A percentile compares a stretch with the other conserved stretches of the same genome.
Conservation (phyloP, 1,139 yeast species). For the Casaregolazyma lundiana region DNA sequence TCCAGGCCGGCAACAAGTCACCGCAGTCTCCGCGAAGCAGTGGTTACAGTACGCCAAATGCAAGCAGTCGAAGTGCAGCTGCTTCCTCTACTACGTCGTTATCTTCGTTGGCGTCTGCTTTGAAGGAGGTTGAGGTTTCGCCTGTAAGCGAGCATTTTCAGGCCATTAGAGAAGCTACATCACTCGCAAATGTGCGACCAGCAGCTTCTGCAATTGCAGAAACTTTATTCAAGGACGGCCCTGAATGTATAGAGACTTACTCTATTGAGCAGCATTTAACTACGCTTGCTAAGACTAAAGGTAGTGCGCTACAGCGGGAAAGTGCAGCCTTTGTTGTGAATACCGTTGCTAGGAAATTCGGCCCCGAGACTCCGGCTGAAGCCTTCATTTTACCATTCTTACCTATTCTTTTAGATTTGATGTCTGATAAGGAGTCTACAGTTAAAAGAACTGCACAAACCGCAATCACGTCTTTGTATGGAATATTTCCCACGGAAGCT, state of each 20-base stretch:
- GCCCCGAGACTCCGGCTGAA: constrained; percentile 60
- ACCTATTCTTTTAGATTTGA: constrained; percentile 55
- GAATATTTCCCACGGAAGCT: constrained; percentile 74
- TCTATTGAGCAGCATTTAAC: constrained; percentile 56
- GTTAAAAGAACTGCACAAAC: constrained; percentile 71
- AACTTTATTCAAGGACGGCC: constrained; percentile 44
- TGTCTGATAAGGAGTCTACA: constrained; percentile 81
- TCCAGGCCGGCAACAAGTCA: constrained; percentile 5
- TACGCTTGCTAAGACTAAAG: constrained; percentile 68
- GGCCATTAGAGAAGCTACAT: constrained; percentile 52
- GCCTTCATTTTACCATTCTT: constrained; percentile 59
- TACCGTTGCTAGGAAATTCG: constrained; percentile 60
- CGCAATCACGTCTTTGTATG: constrained; percentile 58
- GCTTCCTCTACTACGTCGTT: constrained; percentile 62
- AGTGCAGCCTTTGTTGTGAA: constrained; percentile 65
- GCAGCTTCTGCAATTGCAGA: constrained; percentile 57
- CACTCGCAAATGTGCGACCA: constrained; percentile 60
- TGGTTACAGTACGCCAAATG: constrained; percentile 12
- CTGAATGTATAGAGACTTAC: constrained; percentile 58
- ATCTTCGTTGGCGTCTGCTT: constrained; percentile 65
- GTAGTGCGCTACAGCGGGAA: constrained; percentile 70
- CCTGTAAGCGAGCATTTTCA: constrained; percentile 63
- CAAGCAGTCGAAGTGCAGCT: constrained; percentile 15
- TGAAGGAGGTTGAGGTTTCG: constrained; percentile 59
- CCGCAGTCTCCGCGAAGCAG: constrained; percentile 10